Conservation (phyloP, 2,329 filamentous ascomycete species). For the Colletotrichum destructivum region DNA sequence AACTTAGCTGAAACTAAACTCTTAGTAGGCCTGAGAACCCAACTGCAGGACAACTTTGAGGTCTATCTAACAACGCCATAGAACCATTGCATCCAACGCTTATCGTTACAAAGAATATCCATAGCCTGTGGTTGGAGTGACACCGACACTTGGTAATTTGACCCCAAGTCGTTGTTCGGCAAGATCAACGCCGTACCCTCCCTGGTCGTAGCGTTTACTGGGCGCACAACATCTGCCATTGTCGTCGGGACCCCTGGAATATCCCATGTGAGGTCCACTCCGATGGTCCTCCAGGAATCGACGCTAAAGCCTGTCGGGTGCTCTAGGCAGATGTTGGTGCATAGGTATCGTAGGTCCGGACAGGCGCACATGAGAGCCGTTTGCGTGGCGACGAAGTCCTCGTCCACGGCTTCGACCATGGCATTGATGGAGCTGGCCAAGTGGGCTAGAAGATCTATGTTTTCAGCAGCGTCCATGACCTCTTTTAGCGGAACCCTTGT, state of each 20-base stretch:
- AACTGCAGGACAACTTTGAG: not conserved
- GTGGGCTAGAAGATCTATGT: not conserved
- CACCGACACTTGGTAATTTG: not conserved
- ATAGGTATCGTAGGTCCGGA: not conserved
- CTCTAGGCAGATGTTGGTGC: not conserved
- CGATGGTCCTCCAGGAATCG: not conserved
- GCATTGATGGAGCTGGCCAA: not conserved
- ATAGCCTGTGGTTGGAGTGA: not conserved
- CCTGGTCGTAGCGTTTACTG: not conserved
- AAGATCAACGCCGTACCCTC: not conserved
- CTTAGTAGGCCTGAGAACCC: no score
- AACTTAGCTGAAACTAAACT: no score
- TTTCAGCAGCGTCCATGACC: not conserved
- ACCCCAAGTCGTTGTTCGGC: not conserved
- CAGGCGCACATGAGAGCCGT: not conserved
- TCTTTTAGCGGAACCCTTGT: not conserved
- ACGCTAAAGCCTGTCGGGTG: not conserved
- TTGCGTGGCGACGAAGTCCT: not conserved
- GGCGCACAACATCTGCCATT: not conserved
- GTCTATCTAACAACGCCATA: not conserved
- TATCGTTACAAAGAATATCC: not conserved
- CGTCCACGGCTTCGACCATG: not conserved
- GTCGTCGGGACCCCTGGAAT: not conserved
- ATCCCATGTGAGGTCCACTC: not conserved
- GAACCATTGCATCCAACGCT: not conserved